Percentiles rank a stretch among this genome's conserved stretches.
These are phyloP conservation scores for Rhazya stricta DNA, from an alignment of 257 asterid genomes.

Conservation along the genomic window DNA sequence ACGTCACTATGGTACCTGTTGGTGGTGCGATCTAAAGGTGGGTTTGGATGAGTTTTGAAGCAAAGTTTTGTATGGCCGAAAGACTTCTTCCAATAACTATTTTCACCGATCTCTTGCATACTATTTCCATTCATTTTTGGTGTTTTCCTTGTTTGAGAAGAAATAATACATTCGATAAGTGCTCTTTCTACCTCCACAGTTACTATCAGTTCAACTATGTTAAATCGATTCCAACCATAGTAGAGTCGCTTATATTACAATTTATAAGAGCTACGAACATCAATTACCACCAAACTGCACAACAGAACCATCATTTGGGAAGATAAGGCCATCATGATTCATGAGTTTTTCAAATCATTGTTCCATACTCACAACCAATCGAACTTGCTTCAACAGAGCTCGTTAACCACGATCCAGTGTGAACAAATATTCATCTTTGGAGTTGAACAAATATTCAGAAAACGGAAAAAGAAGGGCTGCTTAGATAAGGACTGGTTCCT, in stretches of 20 bases:
- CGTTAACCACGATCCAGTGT: background rate
- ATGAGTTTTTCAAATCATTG: too few relatives aligned
- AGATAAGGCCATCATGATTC: too few relatives aligned
- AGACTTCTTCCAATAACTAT: conserved; percentile 19
- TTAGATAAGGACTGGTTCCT: background rate
- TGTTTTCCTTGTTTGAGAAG: conserved; percentile 20
- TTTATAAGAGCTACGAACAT: background rate
- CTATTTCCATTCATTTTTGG: background rate
- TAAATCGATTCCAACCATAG: background rate
- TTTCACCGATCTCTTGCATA: background rate
- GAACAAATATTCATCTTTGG: background rate
- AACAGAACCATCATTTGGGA: background rate
- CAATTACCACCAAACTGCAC: background rate
- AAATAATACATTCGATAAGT: conserved; percentile 1
- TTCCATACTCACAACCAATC: background rate
- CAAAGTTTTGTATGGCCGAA: conserved; percentile 45
- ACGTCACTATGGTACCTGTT: conserved; percentile 6
- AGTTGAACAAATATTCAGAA: background rate
- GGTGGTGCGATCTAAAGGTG: conserved; percentile 30
- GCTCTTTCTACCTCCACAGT: too few relatives aligned
- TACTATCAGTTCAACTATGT: background rate
- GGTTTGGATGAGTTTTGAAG: conserved; percentile 39
- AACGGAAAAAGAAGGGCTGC: background rate
- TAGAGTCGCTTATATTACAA: background rate
- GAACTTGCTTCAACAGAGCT: background rate